Evolutionary conservation across 2,329 filamentous ascomycete genomes (phyloP), one percentile per base, ranked within the genome.

Genomic region (Leptographium wingfieldii): DNA sequence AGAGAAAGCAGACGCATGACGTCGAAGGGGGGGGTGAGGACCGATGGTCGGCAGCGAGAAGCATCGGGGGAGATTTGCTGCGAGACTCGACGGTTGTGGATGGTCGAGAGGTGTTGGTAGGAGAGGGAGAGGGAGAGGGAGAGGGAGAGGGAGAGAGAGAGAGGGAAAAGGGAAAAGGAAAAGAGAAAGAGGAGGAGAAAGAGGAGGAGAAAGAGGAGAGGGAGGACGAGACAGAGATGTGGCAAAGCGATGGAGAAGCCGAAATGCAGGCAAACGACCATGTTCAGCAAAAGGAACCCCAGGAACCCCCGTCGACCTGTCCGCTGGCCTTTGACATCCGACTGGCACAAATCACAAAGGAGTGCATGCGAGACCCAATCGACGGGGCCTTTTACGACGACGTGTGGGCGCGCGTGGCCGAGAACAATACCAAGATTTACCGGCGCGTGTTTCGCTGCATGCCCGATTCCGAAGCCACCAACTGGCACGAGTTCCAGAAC

Each of bases 351-450:
- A 82, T 99, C 31, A 84, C 90, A 63, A 89, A 92, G 66, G 88
- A 97, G 70, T 97, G 92, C 73, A 99, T 99, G 91, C 82, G 80
- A 19, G 94, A 99, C 72, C 94, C 95, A 0, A 74, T 99, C 49
- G 85, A 86, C 61, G 81, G 90, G 59, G 76, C 80, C 1, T 99
- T 99, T 73, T 88, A 90, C 69, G 83, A 94, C 54, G 88, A 95
- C 63, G 85, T 90, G 1, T 99, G 95, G 95, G 85, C 87, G 65
- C 80, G 84, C 22, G 85, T 91, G 58, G 94, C 94, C 0, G 85
- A 88, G 64, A 97, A 97, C 76, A 99, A 99, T 71, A 99, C 94
- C 3, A 92, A 91, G 69, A 81, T 99, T 55, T 99, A 89, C 74
- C 87, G 94, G 38, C 84, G 88, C 63, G 92, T 99, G 10, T 99